These are phyloP conservation scores for Rhypophila decipiens DNA, from an alignment of 495 filamentous ascomycete species.

Conservation along the genomic window DNA sequence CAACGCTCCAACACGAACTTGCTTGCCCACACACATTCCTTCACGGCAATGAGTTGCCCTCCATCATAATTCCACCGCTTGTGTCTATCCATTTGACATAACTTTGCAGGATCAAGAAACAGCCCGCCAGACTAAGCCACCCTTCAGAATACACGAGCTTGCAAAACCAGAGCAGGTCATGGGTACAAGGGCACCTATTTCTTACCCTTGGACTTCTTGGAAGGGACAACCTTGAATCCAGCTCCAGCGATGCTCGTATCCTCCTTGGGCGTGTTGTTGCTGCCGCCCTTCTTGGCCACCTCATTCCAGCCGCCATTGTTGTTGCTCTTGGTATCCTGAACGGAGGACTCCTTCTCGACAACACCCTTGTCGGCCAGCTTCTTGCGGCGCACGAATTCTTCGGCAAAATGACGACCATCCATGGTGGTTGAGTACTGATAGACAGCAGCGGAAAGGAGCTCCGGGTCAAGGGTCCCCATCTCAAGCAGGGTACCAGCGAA, in stretches of 20 bases:
- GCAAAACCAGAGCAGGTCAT: neutral
- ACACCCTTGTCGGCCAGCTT: conserved; percentile 88
- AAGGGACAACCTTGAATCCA: conserved; percentile 81
- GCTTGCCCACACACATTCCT: no score
- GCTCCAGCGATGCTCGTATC: conserved; percentile 51
- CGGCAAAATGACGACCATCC: conserved; percentile 86
- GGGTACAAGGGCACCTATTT: no score
- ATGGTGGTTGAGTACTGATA: conserved; percentile 80
- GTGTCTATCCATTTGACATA: no score
- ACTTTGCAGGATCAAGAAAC: no score
- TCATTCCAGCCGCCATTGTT: conserved; percentile 83
- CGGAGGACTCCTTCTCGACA: conserved; percentile 51
- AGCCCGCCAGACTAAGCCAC: no score
- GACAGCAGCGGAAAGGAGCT: conserved; percentile 82
- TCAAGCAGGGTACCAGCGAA: conserved; percentile 68
- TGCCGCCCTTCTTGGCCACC: conserved; percentile 82
- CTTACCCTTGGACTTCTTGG: conserved; percentile 81
- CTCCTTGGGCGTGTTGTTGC: conserved; percentile 29
- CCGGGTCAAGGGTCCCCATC: conserved; percentile 67
- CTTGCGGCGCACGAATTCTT: conserved; percentile 88
- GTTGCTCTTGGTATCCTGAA: conserved; percentile 37
- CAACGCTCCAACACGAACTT: no score
- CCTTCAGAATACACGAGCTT: no score
- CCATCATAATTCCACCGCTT: no score
- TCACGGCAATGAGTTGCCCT: no score